Evolutionary conservation across 148 eudicot genomes (phyloP).

Genomic region (Cornus florida): DNA sequence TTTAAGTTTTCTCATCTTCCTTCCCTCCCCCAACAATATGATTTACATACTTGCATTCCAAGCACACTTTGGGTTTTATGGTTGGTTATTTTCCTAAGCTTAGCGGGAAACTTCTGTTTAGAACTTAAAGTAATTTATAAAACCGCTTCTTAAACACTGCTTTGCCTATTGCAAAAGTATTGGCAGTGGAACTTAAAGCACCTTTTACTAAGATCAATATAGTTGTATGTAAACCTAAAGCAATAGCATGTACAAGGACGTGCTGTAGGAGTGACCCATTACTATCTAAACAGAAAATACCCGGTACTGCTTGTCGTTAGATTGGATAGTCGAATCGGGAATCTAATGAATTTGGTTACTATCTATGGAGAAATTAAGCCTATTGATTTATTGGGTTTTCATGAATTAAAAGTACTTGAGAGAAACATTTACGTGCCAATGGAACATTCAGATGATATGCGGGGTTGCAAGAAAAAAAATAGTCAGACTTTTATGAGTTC

Average conservation of each 20-base stretch:
- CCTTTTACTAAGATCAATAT: too few relatives aligned
- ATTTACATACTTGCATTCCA: not conserved
- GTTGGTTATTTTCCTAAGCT: not conserved
- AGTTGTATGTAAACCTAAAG: too few relatives aligned
- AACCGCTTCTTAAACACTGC: too few relatives aligned
- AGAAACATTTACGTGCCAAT: not conserved
- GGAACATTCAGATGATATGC: not conserved
- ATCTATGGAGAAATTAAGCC: not conserved
- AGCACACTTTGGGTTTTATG: not conserved
- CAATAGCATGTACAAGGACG: too few relatives aligned
- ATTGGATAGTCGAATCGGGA: too few relatives aligned
- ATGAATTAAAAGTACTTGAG: not conserved
- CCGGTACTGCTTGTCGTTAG: too few relatives aligned
- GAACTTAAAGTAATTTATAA: too few relatives aligned
- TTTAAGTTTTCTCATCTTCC: not conserved
- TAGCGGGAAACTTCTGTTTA: not conserved
- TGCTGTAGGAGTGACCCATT: too few relatives aligned
- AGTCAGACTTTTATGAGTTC: not conserved
- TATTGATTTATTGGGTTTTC: not conserved
- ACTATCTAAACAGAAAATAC: too few relatives aligned
- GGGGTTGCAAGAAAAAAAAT: not conserved
- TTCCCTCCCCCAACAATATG: not conserved
- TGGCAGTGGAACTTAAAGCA: not conserved
- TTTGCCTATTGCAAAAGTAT: too few relatives aligned
- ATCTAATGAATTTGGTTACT: too few relatives aligned